phyloP scores from a whole-genome alignment of 495 filamentous ascomycete species.

The Daldinia caldariorum region DNA sequence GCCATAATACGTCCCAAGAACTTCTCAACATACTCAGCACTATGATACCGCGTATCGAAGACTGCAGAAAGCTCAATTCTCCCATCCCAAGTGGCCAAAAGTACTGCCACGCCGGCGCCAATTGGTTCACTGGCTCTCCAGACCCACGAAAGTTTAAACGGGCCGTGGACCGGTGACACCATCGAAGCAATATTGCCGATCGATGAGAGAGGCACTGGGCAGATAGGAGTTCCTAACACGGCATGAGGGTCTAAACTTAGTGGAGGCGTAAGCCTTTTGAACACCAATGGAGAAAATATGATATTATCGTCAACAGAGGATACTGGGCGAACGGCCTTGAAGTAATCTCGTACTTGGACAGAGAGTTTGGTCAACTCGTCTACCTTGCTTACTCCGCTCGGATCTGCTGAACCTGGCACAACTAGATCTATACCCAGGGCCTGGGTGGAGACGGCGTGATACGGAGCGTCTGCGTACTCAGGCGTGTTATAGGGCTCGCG shows the following conservation, averaged over 20 bases:
- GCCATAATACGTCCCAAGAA: slow-evolving; percentile 21
- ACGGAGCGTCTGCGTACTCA: slow-evolving; percentile 45
- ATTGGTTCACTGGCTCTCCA: slow-evolving; percentile 35
- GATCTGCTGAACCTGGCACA: not conserved
- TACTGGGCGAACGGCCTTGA: slow-evolving; percentile 19
- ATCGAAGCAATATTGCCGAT: slow-evolving; percentile 31
- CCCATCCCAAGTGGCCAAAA: slow-evolving; percentile 36
- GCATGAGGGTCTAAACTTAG: slow-evolving; percentile 24
- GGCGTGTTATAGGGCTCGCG: slow-evolving; percentile 41
- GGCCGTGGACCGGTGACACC: slow-evolving; percentile 10
- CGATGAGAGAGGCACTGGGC: slow-evolving; percentile 32
- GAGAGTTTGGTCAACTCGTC: slow-evolving; percentile 15
- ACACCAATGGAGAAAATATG: slow-evolving; percentile 22
- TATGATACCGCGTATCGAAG: slow-evolving; percentile 35
- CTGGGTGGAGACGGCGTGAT: slow-evolving; percentile 46
- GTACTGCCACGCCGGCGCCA: slow-evolving; percentile 28
- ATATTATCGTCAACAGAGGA: slow-evolving; percentile 24
- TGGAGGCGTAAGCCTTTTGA: slow-evolving; percentile 21
- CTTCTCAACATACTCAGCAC: slow-evolving; percentile 11
- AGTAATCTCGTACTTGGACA: slow-evolving; percentile 28
- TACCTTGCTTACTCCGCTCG: not conserved
- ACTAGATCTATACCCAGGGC: slow-evolving; percentile 36
- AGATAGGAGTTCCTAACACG: slow-evolving; percentile 26
- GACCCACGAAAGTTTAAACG: slow-evolving; percentile 17
- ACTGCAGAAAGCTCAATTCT: slow-evolving; percentile 28